Evolutionary conservation across 129 eudicot genomes (phyloP), one percentile per base, ranked within the genome.

Genomic region (Flaveria bidentis): DNA sequence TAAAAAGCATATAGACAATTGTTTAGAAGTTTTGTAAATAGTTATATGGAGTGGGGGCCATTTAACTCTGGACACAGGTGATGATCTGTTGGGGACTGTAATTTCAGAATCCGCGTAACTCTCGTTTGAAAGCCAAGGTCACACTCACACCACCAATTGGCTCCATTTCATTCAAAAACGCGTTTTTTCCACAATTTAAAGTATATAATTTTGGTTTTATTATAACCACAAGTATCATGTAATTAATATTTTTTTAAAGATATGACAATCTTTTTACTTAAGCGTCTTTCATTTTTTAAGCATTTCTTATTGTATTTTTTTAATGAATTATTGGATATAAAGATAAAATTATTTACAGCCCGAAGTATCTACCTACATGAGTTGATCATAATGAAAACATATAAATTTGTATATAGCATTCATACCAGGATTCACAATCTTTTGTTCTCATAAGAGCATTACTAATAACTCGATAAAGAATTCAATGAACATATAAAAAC

Each of bases 41-140:
- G 49, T 44, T 44, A 6, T 44, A 3, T 23, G 10, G 10, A 2
- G 49, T 44, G 49, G 41, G 41, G 41, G 41, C 41, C 41, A 36
- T 36, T 36, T 2, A 44, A 7, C 49, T 44, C 53, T 47, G 4
- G 4, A 69, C 15, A 13, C 82, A 79, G 65, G 82, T 79, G 73
- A 64, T 42, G 15, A 71, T 61, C 12, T 79, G 67, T 71, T 79
- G 82, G 82, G 9, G 73, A 79, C 73, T 78, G 72, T 72, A 61
- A 22, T 9, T 52, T 78, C 55, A 78, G 82, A 69, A 57, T 58
- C 76, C 76, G 65, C 58, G 55, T 61, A 78, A 57, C 16, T 70
- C 39, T 70, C 2, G 53, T 78, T 78, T 10, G 9, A 58, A n/a
- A 69, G 18, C 12, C 50, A 49, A 11, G 28, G n/a, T 26, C 42